Conservation (phyloP, 805 yeast species). For the Komagataella populi region DNA sequence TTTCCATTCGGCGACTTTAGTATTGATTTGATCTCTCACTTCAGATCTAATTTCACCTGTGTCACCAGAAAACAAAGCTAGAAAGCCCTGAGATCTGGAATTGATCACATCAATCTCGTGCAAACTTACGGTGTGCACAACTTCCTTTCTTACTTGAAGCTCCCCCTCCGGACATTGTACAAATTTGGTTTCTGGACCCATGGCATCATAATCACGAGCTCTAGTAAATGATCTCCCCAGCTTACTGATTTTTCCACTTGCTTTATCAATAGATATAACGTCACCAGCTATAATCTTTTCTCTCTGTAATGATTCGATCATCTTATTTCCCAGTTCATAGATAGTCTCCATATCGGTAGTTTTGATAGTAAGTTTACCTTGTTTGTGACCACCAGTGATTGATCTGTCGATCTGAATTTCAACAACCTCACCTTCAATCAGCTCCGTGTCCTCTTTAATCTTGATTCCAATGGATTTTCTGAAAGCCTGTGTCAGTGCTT, state of each 20-base stretch:
- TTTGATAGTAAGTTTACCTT: constrained; percentile 93
- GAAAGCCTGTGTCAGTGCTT: constrained; percentile 91
- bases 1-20: constrained; percentile 95
- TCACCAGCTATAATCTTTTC: constrained; percentile 97
- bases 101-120: constrained; percentile 97
- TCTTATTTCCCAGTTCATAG: constrained; percentile 86
- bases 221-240: constrained; percentile 93
- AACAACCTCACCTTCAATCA: constrained; percentile 97
- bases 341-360: constrained; percentile 98
- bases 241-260: constrained; percentile 86
- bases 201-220: constrained; percentile 95
- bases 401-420: constrained; percentile 92
- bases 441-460: constrained; percentile 93
- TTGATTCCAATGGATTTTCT: constrained; percentile 91
- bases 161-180: constrained; percentile 99
- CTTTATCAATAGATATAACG: constrained; percentile 88
- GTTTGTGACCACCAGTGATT: constrained; percentile 94
- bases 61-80: constrained; percentile 90
- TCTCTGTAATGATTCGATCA: constrained; percentile 87
- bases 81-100: constrained; percentile 94
- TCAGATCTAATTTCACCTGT: constrained; percentile 96
- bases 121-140: constrained; percentile 93
- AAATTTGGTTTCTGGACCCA: constrained; percentile 96
- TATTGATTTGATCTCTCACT: constrained; percentile 91
- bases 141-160: constrained; percentile 88